Conservation (phyloP, 2,329 filamentous ascomycete genomes). For the Alternaria ethzedia region DNA sequence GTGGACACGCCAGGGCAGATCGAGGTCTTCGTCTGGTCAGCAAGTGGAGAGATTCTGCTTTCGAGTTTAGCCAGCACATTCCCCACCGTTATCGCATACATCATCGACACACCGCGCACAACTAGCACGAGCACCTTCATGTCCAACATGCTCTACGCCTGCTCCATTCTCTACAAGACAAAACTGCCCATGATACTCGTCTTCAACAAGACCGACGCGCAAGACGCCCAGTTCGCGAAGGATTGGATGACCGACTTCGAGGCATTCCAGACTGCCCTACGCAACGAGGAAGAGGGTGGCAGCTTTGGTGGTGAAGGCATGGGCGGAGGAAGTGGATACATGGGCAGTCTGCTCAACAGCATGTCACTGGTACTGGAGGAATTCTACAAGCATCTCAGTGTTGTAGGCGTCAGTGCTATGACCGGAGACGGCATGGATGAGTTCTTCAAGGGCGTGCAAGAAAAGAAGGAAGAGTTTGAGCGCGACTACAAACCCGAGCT, state of each 20-base stretch:
- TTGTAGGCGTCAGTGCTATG: constrained; percentile 93
- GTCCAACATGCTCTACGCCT: constrained; percentile 99
- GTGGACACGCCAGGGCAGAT: constrained; percentile 98
- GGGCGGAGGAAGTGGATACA: constrained; percentile 83
- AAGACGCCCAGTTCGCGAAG: constrained; percentile 87
- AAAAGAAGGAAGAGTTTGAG: constrained; percentile 88
- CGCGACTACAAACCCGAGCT: constrained; percentile 91
- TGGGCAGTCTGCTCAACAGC: constrained; percentile 93
- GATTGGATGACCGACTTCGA: constrained; percentile 99
- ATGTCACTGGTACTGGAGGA: constrained; percentile 98
- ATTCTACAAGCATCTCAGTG: constrained; percentile 91
- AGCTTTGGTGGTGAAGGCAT: constrained; percentile 76
- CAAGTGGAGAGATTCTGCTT: constrained; percentile 90
- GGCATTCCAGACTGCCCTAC: constrained; percentile 85
- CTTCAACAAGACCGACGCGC: constrained; percentile 98
- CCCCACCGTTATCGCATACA: constrained; percentile 94
- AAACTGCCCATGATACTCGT: constrained; percentile 98
- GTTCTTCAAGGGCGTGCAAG: constrained; percentile 87
- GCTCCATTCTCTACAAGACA: constrained; percentile 98
- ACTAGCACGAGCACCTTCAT: constrained; percentile 96
- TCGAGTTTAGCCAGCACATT: constrained; percentile 93
- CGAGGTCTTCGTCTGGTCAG: constrained; percentile 98
- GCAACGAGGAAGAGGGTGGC: constrained; percentile 78
- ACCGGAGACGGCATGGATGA: constrained; percentile 90
- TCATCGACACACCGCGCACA: constrained; percentile 95